These are phyloP conservation scores for Exophiala sp. DNA, from an alignment of 2,329 filamentous ascomycete genomes.

Conservation along the genomic window DNA sequence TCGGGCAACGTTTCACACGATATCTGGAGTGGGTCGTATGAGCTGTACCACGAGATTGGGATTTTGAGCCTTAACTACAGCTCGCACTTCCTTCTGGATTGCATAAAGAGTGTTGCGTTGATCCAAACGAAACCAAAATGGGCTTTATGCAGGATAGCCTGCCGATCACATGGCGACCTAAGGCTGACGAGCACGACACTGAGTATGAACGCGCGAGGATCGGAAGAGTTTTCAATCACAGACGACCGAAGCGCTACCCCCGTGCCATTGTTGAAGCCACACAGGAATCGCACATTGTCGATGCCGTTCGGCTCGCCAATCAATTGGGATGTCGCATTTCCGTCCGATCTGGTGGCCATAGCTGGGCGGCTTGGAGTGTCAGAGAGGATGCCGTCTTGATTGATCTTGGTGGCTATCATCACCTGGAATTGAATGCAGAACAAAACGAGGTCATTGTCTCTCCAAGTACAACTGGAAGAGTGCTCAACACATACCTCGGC, in stretches of 20 bases:
- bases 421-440: conserved; percentile 39
- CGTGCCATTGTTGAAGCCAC: conserved; percentile 42
- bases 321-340: conserved; percentile 39
- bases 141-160: no score
- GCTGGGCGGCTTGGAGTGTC: conserved; percentile 50
- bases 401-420: conserved; percentile 41
- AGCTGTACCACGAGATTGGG: no score
- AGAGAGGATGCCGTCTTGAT: conserved; percentile 46
- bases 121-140: no score
- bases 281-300: conserved; percentile 34
- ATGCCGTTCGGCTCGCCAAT: conserved; percentile 39
- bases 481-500: conserved; percentile 27
- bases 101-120: no score
- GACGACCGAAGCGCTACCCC: conserved; percentile 41
- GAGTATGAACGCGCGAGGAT: conserved; percentile 38
- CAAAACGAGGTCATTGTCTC: conserved; percentile 42
- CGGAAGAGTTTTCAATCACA: conserved; percentile 46
- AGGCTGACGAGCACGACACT: background rate
- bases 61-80: no score
- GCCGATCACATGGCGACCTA: no score
- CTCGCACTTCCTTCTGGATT: no score
- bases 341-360: conserved; percentile 50
- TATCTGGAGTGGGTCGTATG: no score
- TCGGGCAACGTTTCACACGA: no score
- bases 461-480: conserved; percentile 47